Conservation (phyloP, 2,329 filamentous ascomycete genomes). For the Cladophialophora psammophila region DNA sequence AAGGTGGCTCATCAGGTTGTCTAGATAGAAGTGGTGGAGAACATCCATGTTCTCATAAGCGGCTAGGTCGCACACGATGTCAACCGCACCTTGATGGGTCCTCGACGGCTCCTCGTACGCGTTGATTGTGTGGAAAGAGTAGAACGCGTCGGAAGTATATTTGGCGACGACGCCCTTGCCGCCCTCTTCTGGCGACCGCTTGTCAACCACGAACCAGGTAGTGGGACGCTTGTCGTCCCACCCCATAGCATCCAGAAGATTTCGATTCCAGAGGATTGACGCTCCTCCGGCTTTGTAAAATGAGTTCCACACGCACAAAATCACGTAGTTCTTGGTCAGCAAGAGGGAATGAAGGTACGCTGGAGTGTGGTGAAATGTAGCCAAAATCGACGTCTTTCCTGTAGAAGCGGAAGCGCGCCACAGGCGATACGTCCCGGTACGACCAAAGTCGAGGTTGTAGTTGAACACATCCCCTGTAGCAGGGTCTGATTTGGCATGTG, state of each 20-base stretch:
- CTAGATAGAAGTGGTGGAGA: conserved; percentile 72
- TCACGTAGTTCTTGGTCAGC: conserved; percentile 72
- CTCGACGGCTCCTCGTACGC: conserved; percentile 69
- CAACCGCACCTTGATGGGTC: conserved; percentile 50
- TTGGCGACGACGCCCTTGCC: conserved; percentile 71
- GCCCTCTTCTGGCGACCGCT: conserved; percentile 51
- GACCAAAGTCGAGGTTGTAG: conserved; percentile 73
- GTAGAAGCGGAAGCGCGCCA: conserved; percentile 70
- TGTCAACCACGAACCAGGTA: conserved; percentile 78
- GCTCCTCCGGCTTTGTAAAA: conserved; percentile 66
- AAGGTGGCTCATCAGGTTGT: conserved; percentile 67
- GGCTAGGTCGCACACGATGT: conserved; percentile 71
- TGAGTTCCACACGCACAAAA: conserved; percentile 75
- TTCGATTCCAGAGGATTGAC: conserved; percentile 69
- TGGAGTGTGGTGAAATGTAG: conserved; percentile 64
- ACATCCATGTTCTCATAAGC: conserved; percentile 71
- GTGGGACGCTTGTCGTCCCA: conserved; percentile 66
- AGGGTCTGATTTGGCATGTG: conserved; percentile 76
- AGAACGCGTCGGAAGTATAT: conserved; percentile 72
- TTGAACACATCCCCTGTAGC: conserved; percentile 79
- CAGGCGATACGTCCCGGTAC: conserved; percentile 68
- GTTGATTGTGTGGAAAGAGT: conserved; percentile 82
- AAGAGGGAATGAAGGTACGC: conserved; percentile 88
- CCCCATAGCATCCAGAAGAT: conserved; percentile 72
- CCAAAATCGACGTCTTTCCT: conserved; percentile 73